Base-by-base conservation (phyloP, 2,329 filamentous ascomycete genomes). In the Scopulariopsis brevicaulis region DNA sequence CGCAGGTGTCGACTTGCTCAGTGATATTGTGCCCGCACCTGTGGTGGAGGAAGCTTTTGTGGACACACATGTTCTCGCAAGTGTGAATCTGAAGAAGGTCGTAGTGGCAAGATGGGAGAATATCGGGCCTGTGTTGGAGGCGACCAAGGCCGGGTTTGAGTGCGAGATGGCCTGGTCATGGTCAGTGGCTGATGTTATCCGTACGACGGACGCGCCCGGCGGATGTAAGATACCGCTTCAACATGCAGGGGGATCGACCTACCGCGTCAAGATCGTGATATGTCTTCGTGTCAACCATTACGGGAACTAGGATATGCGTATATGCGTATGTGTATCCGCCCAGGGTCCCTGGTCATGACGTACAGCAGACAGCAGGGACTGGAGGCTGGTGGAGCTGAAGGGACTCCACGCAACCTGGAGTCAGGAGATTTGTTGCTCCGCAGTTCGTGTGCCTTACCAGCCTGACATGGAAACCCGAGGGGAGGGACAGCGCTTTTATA, bases 11-110 rank as follows among this genome's bases (percentile, higher is more conserved):
- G 11, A 64, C 28, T 18, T 67, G 62, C 54, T 67, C 63, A 4
- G 67, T 67, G 59, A 69, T 67, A n/a, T 59, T 60, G 60, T 70
- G 68, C 32, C 65, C 65, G 56, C 67, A 70, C 20, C 63, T 62
- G 60, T 70, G 67, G 61, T 69, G 67, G 58, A 66, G 65, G 54
- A 67, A 68, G 54, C 68, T 61, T 58, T 66, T 68, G 35, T 63
- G 65, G 43, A 57, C 55, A 55, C 68, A 69, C 66, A 68, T 67
- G 20, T 34, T 48, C 40, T 22, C 53, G 54, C 32, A 24, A 11
- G 46, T 24, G 46, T 11, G 46, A 12, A 12, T 11, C 12, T 46
- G 40, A 46, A 43, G n/a, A 4, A 24, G 24, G 46, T 20, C 20
- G 46, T 24, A 12, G 46, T 24, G 20, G 46, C 20, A 6, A n/a